These are phyloP conservation scores for Sclerotinia minor DNA, from an alignment of 2,329 filamentous ascomycete genomes.

Conservation along the genomic window DNA sequence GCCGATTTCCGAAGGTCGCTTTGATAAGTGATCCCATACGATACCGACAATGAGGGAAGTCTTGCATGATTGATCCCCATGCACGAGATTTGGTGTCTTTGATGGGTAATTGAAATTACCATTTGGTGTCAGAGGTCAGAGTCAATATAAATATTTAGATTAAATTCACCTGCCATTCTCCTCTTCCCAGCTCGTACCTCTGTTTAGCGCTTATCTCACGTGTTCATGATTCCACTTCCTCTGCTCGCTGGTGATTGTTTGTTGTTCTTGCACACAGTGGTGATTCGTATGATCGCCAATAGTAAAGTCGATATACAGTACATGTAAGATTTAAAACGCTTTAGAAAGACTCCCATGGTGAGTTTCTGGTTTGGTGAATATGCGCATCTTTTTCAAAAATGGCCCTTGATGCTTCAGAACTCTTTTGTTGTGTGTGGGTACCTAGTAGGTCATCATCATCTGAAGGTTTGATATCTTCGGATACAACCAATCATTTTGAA, in stretches of 20 bases:
- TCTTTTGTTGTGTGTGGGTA: background rate
- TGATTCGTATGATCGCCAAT: slow-evolving; percentile 14
- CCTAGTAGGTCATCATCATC: background rate
- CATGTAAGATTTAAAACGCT: slow-evolving; percentile 16
- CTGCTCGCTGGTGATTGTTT: slow-evolving; percentile 1
- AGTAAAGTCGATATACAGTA: background rate
- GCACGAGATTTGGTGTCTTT: slow-evolving; percentile 2
- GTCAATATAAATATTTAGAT: background rate
- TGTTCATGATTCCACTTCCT: slow-evolving; percentile 2
- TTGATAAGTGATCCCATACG: background rate
- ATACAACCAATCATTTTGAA: background rate
- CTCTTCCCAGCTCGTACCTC: background rate
- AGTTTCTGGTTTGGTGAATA: background rate
- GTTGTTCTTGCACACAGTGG: background rate
- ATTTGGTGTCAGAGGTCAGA: slow-evolving; percentile 8
- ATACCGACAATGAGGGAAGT: background rate
- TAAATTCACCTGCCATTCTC: background rate
- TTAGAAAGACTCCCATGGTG: background rate
- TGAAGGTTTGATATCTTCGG: background rate
- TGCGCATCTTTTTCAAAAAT: background rate
- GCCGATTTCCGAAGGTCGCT: background rate
- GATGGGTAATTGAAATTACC: slow-evolving; percentile 6
- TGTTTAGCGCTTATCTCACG: slow-evolving; percentile 17
- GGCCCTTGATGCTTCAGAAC: slow-evolving; percentile 16
- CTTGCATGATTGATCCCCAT: background rate